Conservation (phyloP, 352 stramenopile species). For the Globisporangium heterothallicum region DNA sequence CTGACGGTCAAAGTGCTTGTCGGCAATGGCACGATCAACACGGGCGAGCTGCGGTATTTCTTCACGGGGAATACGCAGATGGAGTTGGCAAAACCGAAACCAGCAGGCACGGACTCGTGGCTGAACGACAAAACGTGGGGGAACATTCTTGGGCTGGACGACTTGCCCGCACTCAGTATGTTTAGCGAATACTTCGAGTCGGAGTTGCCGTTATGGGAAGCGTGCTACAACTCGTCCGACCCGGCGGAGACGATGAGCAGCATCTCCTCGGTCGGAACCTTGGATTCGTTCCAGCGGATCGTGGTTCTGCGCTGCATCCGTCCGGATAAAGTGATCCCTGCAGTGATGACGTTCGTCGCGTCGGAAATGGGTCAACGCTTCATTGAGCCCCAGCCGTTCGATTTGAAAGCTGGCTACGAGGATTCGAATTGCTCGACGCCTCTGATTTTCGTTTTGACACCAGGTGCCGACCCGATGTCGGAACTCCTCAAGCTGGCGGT, state of each 20-base stretch:
- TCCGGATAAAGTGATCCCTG: conserved; percentile 90
- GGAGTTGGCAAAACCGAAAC: conserved; percentile 79
- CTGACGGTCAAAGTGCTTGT: conserved; percentile 91
- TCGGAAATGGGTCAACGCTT: conserved; percentile 87
- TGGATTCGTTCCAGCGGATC: conserved; percentile 89
- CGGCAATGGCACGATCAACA: conserved; percentile 70
- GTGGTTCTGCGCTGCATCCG: conserved; percentile 89
- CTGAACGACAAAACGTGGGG: conserved; percentile 88
- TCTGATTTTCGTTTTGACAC: conserved; percentile 94
- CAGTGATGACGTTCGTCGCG: conserved; percentile 89
- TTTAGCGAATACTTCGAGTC: conserved; percentile 52
- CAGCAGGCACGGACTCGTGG: conserved; percentile 50
- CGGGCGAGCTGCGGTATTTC: conserved; percentile 84
- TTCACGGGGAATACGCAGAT: conserved; percentile 92
- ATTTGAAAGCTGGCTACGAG: conserved; percentile 89
- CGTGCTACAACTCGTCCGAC: conserved; percentile 83
- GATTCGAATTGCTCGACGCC: conserved; percentile 93
- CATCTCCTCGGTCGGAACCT: conserved; percentile 38
- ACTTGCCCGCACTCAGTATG: conserved; percentile 37
- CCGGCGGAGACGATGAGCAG: conserved; percentile 60
- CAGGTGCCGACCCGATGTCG: conserved; percentile 92
- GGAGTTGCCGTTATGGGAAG: conserved; percentile 58
- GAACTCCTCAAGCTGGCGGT: conserved; percentile 91
- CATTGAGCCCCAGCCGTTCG: conserved; percentile 92
- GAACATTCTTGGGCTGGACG: conserved; percentile 78